Evolutionary conservation across 2,329 filamentous ascomycete species (phyloP).

Genomic region (Cladosporium sp.): DNA sequence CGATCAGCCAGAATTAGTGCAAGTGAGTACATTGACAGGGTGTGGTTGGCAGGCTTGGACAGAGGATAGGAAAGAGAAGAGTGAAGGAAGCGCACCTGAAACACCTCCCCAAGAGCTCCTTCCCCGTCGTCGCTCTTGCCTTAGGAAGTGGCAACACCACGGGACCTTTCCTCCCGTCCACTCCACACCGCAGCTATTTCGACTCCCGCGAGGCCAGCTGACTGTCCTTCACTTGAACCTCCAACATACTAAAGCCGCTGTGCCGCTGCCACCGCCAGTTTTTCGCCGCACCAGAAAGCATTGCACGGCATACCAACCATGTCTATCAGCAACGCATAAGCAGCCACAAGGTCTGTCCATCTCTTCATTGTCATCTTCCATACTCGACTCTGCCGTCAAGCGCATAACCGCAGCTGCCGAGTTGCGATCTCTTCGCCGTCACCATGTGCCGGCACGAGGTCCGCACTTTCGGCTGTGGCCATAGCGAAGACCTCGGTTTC

Average conservation of each 20-base stretch:
- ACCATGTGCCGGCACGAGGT: conserved; percentile 27
- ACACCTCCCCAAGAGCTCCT: neutral
- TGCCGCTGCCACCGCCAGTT: neutral
- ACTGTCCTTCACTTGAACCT: neutral
- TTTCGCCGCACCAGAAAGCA: neutral
- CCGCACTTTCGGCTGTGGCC: conserved; percentile 22
- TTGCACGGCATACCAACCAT: neutral
- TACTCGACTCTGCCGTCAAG: neutral
- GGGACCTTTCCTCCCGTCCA: neutral
- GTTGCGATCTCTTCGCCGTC: neutral
- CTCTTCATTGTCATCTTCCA: neutral
- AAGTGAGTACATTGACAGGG: no score
- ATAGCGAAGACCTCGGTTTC: conserved; percentile 14
- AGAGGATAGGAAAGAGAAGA: no score
- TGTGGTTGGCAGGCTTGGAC: no score
- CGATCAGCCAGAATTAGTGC: no score
- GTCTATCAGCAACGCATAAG: neutral
- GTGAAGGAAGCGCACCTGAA: no score
- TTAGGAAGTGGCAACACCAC: neutral
- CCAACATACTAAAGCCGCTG: neutral
- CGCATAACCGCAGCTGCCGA: neutral
- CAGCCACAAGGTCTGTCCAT: neutral
- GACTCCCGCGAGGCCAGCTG: neutral
- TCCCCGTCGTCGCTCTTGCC: neutral
- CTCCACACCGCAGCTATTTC: neutral